These are phyloP conservation scores for Vigna radiata DNA, from an alignment of 306 rosid species.

Conservation along the genomic window DNA sequence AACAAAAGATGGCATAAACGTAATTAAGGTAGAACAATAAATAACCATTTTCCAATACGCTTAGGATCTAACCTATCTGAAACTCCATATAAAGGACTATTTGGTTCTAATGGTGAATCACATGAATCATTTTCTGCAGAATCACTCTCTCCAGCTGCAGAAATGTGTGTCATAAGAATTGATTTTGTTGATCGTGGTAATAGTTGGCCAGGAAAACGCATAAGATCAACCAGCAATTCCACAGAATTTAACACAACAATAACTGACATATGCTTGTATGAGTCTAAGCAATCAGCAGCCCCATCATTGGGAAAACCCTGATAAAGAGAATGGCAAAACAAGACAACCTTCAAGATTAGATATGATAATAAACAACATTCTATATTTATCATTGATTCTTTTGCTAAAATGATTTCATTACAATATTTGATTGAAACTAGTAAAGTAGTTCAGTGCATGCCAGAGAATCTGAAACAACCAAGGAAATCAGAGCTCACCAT, in stretches of 20 bases:
- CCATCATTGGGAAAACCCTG: slow-evolving; percentile 97
- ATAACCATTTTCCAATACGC: slow-evolving; percentile 50
- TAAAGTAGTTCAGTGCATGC: neutral
- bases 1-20: slow-evolving; percentile 20
- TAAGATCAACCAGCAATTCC: slow-evolving; percentile 91
- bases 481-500: slow-evolving; percentile 69
- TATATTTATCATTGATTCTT: slow-evolving; percentile 25
- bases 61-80: slow-evolving; percentile 80
- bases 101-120: slow-evolving; percentile 97
- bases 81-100: slow-evolving; percentile 93
- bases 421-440: slow-evolving; percentile 9
- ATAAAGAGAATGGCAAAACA: slow-evolving; percentile 38
- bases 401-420: slow-evolving; percentile 22
- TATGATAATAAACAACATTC: slow-evolving; percentile 25
- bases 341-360: slow-evolving; percentile 41
- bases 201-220: slow-evolving; percentile 94
- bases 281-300: slow-evolving; percentile 74
- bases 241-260: slow-evolving; percentile 79
- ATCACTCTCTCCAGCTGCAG: slow-evolving; percentile 98
- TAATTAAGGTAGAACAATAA: slow-evolving; percentile 16
- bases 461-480: slow-evolving; percentile 20
- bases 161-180: slow-evolving; percentile 87
- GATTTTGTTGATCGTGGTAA: slow-evolving; percentile 83
- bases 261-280: slow-evolving; percentile 94
- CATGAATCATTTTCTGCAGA: slow-evolving; percentile 99